These are phyloP conservation scores for Nidularia sp. DNA, from an alignment of 768 basidiomycete species.

Conservation along the genomic window DNA sequence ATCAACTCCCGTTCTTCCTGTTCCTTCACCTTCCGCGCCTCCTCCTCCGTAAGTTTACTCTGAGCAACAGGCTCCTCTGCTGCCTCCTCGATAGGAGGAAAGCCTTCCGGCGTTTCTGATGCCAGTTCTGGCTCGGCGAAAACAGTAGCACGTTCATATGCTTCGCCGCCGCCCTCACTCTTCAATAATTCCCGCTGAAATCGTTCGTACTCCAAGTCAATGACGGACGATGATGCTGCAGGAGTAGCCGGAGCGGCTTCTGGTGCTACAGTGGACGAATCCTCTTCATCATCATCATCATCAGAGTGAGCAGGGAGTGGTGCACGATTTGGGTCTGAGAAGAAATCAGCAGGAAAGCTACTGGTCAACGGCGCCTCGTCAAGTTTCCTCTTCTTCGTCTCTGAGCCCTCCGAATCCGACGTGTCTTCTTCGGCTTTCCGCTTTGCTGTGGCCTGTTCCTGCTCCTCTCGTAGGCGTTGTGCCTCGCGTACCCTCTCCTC, in stretches of 20 bases:
- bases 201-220: conserved; percentile 71
- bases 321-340: conserved; percentile 68
- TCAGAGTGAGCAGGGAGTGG: conserved; percentile 35
- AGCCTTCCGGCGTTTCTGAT: conserved; percentile 40
- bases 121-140: conserved; percentile 63
- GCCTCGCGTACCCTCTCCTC: conserved; percentile 42
- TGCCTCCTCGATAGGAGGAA: conserved; percentile 28
- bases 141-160: conserved; percentile 69
- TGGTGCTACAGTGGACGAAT: not conserved
- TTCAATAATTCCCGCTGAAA: conserved; percentile 65
- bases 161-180: conserved; percentile 37
- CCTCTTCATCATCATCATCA: conserved; percentile 24
- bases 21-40: conserved; percentile 46
- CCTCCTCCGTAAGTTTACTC: conserved; percentile 34
- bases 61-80: conserved; percentile 18
- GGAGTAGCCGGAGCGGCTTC: conserved; percentile 5
- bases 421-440: conserved; percentile 28
- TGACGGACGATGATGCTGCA: conserved; percentile 18
- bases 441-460: conserved; percentile 24
- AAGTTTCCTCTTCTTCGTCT: conserved; percentile 23
- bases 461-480: conserved; percentile 26
- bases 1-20: conserved; percentile 78
- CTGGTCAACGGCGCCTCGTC: conserved; percentile 16
- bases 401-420: conserved; percentile 7
- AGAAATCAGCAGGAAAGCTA: conserved; percentile 67